phyloP scores from a whole-genome alignment of 352 stramenopile species.

The Phytophthora sojae region DNA sequence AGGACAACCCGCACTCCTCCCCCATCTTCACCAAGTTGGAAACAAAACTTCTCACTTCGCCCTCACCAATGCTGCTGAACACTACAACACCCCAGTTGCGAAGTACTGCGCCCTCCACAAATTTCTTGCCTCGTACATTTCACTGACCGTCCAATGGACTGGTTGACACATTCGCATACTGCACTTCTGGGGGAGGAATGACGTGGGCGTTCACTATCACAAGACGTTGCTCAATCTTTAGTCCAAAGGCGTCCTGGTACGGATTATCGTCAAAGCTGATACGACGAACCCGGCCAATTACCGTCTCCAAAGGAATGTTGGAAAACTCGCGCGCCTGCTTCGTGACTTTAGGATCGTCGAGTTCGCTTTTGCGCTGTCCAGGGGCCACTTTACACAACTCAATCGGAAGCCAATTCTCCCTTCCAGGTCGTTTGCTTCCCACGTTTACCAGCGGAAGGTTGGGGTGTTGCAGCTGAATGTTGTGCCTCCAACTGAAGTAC shows the following conservation, averaged over 20 bases:
- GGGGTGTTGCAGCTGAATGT: neutral
- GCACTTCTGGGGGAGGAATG: neutral
- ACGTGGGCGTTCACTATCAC: neutral
- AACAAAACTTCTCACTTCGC: neutral
- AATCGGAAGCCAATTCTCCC: neutral
- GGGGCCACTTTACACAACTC: neutral
- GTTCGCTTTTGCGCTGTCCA: neutral
- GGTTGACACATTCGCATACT: neutral
- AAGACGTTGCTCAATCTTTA: neutral
- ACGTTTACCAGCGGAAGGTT: neutral
- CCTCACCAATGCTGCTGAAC: neutral
- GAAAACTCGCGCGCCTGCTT: neutral
- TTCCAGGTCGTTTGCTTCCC: neutral
- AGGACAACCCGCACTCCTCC: neutral
- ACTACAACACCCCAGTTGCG: neutral
- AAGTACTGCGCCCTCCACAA: neutral
- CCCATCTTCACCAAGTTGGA: neutral
- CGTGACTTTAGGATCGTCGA: neutral
- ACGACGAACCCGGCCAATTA: neutral
- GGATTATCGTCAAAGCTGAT: neutral
- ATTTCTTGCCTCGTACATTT: neutral
- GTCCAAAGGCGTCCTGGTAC: neutral
- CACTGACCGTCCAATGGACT: neutral
- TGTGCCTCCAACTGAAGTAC: neutral
- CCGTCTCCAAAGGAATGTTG: neutral